These are phyloP conservation scores for Musa itinerans DNA, from an alignment of 176 grass and related monocot genomes.

Conservation along the genomic window DNA sequence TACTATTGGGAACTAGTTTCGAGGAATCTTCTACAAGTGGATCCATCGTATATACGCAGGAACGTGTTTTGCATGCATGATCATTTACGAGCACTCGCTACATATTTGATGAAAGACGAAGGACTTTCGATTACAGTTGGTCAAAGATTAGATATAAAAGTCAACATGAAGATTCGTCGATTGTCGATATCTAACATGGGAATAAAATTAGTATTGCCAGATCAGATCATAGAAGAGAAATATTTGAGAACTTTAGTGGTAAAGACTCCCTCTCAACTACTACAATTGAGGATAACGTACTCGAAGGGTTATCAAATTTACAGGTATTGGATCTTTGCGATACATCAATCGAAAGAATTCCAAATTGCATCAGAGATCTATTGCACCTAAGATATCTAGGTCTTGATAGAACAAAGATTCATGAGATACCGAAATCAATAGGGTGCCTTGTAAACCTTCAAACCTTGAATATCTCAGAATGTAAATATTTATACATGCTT, in stretches of 20 bases:
- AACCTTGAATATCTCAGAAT: no score
- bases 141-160: neutral
- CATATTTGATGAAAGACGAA: no score
- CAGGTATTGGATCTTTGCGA: conserved; percentile 7
- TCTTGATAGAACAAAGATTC: no score
- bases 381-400: conserved; percentile 13
- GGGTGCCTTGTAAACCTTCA: no score
- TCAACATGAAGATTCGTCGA: neutral
- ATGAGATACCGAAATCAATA: no score
- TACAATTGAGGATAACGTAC: neutral
- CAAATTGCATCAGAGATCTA: conserved; percentile 5
- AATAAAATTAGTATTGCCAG: conserved; percentile 34
- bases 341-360: no score
- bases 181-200: conserved; percentile 23
- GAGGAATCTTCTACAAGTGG: conserved; percentile 29
- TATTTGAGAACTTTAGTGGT: conserved; percentile 46
- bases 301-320: neutral
- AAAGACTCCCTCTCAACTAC: no score
- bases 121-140: no score
- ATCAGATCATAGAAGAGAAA: conserved; percentile 59
- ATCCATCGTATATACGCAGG: neutral
- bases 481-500: conserved; percentile 13
- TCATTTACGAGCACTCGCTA: no score
- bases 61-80: neutral
- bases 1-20: conserved; percentile 30